Conservation (phyloP, 371 early-diverging fungal genomes). For the Mucor racemosus region DNA sequence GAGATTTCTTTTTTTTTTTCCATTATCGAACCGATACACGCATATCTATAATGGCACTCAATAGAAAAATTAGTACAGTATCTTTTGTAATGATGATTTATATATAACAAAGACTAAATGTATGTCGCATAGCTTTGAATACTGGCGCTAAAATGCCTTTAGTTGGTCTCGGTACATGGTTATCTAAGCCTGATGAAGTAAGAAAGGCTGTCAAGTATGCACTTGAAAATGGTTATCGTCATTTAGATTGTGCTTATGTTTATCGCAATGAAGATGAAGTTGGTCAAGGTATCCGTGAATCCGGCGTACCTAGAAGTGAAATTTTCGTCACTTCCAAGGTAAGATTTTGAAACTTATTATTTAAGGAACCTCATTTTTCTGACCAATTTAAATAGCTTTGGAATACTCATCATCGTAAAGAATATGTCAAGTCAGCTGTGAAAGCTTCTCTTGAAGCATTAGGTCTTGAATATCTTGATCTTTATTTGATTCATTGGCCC, state of each 20-base stretch:
- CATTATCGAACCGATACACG: background rate
- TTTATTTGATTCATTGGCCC: constrained; percentile 88
- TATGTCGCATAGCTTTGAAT: constrained; percentile 44
- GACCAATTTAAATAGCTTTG: constrained; percentile 60
- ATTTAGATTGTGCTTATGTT: constrained; percentile 75
- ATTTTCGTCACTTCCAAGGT: constrained; percentile 88
- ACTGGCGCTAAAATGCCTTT: constrained; percentile 60
- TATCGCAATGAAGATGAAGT: constrained; percentile 89
- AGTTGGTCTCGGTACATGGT: constrained; percentile 65
- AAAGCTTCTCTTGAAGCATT: constrained; percentile 76
- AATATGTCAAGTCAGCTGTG: constrained; percentile 68
- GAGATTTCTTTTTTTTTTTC: background rate
- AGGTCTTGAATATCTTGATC: constrained; percentile 84
- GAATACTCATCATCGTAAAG: constrained; percentile 80
- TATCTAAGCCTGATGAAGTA: constrained; percentile 60
- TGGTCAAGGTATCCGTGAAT: constrained; percentile 72
- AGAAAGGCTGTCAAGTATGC: constrained; percentile 64
- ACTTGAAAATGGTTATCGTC: constrained; percentile 69
- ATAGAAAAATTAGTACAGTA: constrained; percentile 31
- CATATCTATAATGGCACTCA: constrained; percentile 19
- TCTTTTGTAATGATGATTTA: too few relatives aligned
- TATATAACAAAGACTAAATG: background rate
- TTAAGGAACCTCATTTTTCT: background rate
- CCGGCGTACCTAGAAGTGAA: constrained; percentile 66
- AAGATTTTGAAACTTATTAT: background rate